Conservation (phyloP, 2,329 filamentous ascomycete genomes). For the Arthroderma sp. region DNA sequence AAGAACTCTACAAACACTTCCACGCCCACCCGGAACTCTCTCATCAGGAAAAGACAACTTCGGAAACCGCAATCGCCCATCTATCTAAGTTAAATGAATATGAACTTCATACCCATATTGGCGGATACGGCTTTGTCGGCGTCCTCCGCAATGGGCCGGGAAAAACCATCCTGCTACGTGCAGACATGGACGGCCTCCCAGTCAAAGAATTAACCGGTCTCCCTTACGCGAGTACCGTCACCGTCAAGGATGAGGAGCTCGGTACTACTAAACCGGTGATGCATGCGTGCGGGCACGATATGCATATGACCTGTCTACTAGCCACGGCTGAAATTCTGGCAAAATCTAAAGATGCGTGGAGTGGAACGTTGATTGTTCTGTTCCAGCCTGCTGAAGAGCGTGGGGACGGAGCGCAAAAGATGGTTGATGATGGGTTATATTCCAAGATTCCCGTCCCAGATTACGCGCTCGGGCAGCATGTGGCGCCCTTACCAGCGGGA, state of each 20-base stretch:
- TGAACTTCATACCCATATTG: slow-evolving; percentile 33
- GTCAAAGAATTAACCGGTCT: slow-evolving; percentile 36
- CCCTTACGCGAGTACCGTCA: slow-evolving; percentile 34
- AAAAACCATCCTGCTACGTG: slow-evolving; percentile 34
- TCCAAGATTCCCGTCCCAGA: slow-evolving; percentile 41
- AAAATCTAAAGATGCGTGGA: slow-evolving; percentile 37
- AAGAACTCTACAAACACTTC: slow-evolving; percentile 45
- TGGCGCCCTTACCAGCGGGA: slow-evolving; percentile 35
- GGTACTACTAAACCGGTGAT: slow-evolving; percentile 43
- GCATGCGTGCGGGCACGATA: slow-evolving; percentile 50
- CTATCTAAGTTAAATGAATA: slow-evolving; percentile 14
- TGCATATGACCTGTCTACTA: slow-evolving; percentile 46
- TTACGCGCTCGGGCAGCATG: slow-evolving; percentile 44
- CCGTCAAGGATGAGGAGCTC: slow-evolving; percentile 32
- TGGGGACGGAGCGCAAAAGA: slow-evolving; percentile 47
- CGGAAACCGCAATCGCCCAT: slow-evolving; percentile 29
- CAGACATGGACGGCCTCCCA: slow-evolving; percentile 39
- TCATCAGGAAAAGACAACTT: slow-evolving; percentile 41
- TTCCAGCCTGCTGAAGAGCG: slow-evolving; percentile 59
- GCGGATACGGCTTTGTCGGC: slow-evolving; percentile 32
- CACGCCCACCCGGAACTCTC: slow-evolving; percentile 49
- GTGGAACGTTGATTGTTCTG: slow-evolving; percentile 47
- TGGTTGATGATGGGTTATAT: slow-evolving; percentile 48
- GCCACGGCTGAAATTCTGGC: slow-evolving; percentile 41
- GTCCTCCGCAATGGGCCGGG: slow-evolving; percentile 32